These are phyloP conservation scores for Actinomucor elegans DNA, from an alignment of 371 early-diverging fungal species.

Conservation along the genomic window DNA sequence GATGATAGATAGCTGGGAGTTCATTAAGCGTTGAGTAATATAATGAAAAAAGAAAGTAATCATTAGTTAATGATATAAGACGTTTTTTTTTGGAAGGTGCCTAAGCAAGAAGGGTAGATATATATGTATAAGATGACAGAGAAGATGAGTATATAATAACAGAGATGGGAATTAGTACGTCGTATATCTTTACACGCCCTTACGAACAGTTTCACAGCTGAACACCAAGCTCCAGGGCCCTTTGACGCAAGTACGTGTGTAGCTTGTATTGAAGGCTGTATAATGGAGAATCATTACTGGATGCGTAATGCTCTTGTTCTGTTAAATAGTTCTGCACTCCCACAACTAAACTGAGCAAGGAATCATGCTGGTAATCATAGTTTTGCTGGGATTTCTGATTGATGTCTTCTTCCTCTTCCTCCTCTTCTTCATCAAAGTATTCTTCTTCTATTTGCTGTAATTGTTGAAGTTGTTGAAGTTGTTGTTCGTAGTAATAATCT, in stretches of 20 bases:
- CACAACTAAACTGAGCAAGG: slow-evolving; percentile 23
- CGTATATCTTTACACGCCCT: no score
- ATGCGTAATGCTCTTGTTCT: slow-evolving; percentile 11
- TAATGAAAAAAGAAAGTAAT: no score
- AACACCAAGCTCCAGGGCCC: slow-evolving; percentile 38
- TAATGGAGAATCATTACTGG: slow-evolving; percentile 31
- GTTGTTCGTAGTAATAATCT: slow-evolving; percentile 11
- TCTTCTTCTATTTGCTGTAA: no score
- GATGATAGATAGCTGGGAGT: no score
- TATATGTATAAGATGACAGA: no score
- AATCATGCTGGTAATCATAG: slow-evolving; percentile 11
- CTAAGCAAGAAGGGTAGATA: no score
- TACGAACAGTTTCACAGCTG: no score
- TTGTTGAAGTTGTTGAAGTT: not conserved
- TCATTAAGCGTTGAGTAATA: no score
- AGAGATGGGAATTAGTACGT: no score
- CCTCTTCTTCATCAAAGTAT: not conserved
- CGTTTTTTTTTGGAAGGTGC: no score
- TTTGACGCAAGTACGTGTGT: slow-evolving; percentile 43
- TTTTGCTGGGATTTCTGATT: not conserved
- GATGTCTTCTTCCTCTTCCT: not conserved
- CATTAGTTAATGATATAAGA: no score
- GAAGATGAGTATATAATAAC: no score
- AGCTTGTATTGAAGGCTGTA: slow-evolving; percentile 45
- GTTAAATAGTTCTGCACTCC: slow-evolving; percentile 32